Base-by-base conservation (phyloP, 2,329 filamentous ascomycete genomes). In the Monosporascus sp. region DNA sequence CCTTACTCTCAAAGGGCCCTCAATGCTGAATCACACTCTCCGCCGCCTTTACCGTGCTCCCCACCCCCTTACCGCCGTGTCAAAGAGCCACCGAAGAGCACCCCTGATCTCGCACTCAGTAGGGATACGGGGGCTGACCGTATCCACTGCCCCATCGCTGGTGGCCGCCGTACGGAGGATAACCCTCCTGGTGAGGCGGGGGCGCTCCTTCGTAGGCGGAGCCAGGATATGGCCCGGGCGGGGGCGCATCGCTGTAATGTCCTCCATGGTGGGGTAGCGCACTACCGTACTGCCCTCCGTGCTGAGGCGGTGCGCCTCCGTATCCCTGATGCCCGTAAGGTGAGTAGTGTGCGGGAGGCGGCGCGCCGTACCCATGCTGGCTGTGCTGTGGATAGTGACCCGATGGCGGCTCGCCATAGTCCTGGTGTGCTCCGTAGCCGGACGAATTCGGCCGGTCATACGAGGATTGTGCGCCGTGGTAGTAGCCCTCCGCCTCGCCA, bases 261-360 rank as follows among this genome's bases (percentile, higher is more conserved):
- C 37, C 50, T 49, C 43, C 43, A 14, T 31, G 43, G 25, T 25
- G 43, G 22, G 43, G 24, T 27, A 55, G 52, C 22, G 46, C 61
- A 14, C 60, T 62, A 15, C 66, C 62, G 43, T 70, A 70, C 9
- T 35, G 31, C 31, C 5, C 3, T 25, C 62, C 64, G 31, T 63
- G 63, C 47, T 60, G 31, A 35, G 31, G 63, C 2, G 67, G 64
- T 45, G 65, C 57, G n/a, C 50, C 48, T 20, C 57, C 57, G 51
- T 27, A 35, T 35, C 4, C 31, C 11, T 35, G 53, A 7, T 57
- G 50, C n/a, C 50, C 43, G 20, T 46, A 46, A 7, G 43, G 43
- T 3, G 43, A 17, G 43, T 46, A 31, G 15, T 46, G 24, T n/a
- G 20, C 43, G 14, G 43, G 43, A 27, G 43, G 43, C 9, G 43